phyloP scores from a whole-genome alignment of 192 early-diverging fungal species.

The Thamnidium elegans region DNA sequence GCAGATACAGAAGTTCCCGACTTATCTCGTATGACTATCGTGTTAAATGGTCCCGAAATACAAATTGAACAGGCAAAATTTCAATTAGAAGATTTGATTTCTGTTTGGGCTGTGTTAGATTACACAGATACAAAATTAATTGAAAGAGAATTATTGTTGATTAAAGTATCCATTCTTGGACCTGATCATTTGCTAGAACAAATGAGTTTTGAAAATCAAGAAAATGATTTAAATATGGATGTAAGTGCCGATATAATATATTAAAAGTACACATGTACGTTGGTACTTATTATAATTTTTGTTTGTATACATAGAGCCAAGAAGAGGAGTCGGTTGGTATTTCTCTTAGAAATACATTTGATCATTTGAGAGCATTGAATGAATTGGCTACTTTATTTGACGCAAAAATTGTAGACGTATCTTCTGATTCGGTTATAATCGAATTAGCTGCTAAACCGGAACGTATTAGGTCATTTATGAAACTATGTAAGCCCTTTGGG shows the following conservation, averaged over 20 bases:
- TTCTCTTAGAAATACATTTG: conserved; percentile 46
- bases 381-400: conserved; percentile 82
- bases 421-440: conserved; percentile 73
- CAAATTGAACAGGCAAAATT: conserved; percentile 88
- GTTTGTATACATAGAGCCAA: too few relatives aligned
- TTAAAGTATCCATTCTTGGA: conserved; percentile 84
- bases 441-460: conserved; percentile 85
- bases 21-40: conserved; percentile 91
- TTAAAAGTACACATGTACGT: background rate
- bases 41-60: conserved; percentile 76
- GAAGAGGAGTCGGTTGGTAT: conserved; percentile 30
- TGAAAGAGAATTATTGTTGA: conserved; percentile 87
- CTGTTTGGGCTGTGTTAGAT: conserved; percentile 96
- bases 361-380: conserved; percentile 71
- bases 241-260: conserved; percentile 2
- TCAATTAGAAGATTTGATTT: conserved; percentile 92
- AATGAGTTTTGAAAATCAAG: conserved; percentile 27
- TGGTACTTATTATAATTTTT: background rate
- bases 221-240: conserved; percentile 24
- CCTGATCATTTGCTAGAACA: conserved; percentile 60
- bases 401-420: conserved; percentile 87
- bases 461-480: conserved; percentile 88
- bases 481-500: conserved; percentile 90
- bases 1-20: conserved; percentile 93
- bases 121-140: conserved; percentile 86